A percentile compares a stretch with the other conserved stretches of the same genome.
Evolutionary conservation across 2,329 filamentous ascomycete genomes (phyloP).

Genomic region (Ophiocordyceps unilateralis): DNA sequence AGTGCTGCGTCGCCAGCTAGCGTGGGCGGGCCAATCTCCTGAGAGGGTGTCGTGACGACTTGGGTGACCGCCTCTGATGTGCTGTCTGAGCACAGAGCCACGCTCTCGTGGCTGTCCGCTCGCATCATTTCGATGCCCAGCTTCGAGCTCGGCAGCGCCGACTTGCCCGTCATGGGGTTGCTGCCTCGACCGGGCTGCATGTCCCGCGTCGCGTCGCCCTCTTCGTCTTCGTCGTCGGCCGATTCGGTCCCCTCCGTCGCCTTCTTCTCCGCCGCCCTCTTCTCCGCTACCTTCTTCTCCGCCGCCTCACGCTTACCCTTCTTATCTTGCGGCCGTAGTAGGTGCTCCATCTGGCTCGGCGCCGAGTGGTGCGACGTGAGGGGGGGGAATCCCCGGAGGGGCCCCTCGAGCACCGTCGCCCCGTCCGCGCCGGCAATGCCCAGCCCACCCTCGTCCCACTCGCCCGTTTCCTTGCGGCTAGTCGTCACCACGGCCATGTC

Average conservation of each 20-base stretch:
- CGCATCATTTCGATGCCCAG: constrained; percentile 96
- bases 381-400: constrained; percentile 28
- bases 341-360: constrained; percentile 39
- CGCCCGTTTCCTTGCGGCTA: constrained; percentile 52
- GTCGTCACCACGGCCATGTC: constrained; percentile 62
- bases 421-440: constrained; percentile 55
- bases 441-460: constrained; percentile 65
- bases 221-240: constrained; percentile 89
- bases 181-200: constrained; percentile 30
- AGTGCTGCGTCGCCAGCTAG: constrained; percentile 6
- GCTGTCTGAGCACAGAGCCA: constrained; percentile 33
- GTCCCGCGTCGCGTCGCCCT: constrained; percentile 41
- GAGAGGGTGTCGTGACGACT: constrained; percentile 29
- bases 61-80: constrained; percentile 34
- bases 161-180: constrained; percentile 24
- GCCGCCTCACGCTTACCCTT: constrained; percentile 49
- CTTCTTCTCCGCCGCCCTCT: constrained; percentile 12
- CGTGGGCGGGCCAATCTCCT: constrained; percentile 18
- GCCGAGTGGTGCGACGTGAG: constrained; percentile 47
- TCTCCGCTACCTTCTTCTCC: constrained; percentile 12
- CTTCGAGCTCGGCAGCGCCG: constrained; percentile 60
- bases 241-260: constrained; percentile 57
- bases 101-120: constrained; percentile 82
- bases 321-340: constrained; percentile 36
- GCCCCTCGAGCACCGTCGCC: constrained; percentile 13